Percentiles rank a stretch among this genome's conserved stretches.
These are phyloP conservation scores for Penstemon newberryi DNA, from an alignment of 257 asterid species.

Conservation along the genomic window DNA sequence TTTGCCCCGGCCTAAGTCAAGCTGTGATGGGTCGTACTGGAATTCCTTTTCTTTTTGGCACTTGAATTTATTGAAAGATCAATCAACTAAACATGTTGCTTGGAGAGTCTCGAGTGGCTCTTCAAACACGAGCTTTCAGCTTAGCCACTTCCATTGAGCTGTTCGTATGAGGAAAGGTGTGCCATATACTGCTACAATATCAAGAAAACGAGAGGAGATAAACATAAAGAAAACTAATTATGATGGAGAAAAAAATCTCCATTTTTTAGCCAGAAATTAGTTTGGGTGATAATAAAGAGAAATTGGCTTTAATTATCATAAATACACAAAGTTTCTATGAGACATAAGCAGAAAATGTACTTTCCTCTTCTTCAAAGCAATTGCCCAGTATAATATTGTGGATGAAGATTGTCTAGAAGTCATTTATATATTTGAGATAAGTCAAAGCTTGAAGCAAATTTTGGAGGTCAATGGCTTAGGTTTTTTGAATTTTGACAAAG, in stretches of 20 bases:
- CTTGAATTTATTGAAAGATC: constrained; percentile 7
- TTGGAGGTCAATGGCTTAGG: not conserved
- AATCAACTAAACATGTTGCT: not conserved
- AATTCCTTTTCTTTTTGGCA: constrained; percentile 12
- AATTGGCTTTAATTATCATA: not conserved
- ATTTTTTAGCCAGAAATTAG: too few species aligned
- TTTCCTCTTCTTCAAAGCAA: constrained; percentile 82
- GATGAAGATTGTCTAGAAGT: not conserved
- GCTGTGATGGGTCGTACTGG: constrained; percentile 39
- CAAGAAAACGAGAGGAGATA: not conserved
- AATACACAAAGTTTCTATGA: not conserved
- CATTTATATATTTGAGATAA: not conserved
- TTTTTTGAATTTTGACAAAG: not conserved
- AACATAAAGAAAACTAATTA: not conserved
- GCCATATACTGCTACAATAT: constrained; percentile 81
- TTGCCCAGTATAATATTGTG: constrained; percentile 43
- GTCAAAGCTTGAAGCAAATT: constrained; percentile 5
- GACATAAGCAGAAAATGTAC: constrained; percentile 21
- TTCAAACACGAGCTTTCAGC: constrained; percentile 18
- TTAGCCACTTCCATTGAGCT: constrained; percentile 82
- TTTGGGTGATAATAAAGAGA: not conserved
- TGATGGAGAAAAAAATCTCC: not conserved
- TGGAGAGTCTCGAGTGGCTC: not conserved
- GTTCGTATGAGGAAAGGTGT: constrained; percentile 78
- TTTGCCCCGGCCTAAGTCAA: constrained; percentile 15